Percentiles rank a stretch among this genome's conserved stretches.
Conservation (phyloP, 2,329 filamentous ascomycete genomes). For the Diaporthe ilicicola region DNA sequence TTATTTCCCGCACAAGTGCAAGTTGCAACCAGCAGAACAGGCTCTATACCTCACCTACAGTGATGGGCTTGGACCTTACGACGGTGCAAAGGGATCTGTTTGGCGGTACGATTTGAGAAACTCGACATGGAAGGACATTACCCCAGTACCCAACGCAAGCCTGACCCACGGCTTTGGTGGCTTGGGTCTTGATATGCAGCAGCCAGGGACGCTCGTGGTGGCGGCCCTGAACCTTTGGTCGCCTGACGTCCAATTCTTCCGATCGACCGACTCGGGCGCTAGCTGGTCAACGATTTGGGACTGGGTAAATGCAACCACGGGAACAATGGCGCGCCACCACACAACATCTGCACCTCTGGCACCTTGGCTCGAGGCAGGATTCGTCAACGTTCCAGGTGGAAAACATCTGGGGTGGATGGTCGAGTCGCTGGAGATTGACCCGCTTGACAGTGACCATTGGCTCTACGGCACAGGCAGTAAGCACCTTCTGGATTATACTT, state of each 20-base stretch:
- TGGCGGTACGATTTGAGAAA: constrained; percentile 61
- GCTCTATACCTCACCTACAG: constrained; percentile 62
- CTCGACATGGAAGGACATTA: constrained; percentile 63
- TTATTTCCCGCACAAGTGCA: constrained; percentile 63
- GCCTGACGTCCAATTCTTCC: constrained; percentile 64
- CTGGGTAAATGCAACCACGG: constrained; percentile 51
- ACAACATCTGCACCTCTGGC: constrained; percentile 54
- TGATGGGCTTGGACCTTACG: constrained; percentile 64
- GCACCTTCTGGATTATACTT: no score
- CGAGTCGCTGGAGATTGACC: constrained; percentile 64
- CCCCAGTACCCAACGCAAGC: constrained; percentile 55
- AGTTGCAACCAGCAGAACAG: constrained; percentile 58
- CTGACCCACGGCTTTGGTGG: constrained; percentile 61
- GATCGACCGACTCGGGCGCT: constrained; percentile 61
- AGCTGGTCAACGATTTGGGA: constrained; percentile 64
- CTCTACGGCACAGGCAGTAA: constrained; percentile 68
- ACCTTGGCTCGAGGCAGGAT: constrained; percentile 50
- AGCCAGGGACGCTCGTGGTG: constrained; percentile 64
- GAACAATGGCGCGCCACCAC: constrained; percentile 55
- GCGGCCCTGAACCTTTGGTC: constrained; percentile 66
- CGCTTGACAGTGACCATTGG: constrained; percentile 66
- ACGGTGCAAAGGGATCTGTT: constrained; percentile 61
- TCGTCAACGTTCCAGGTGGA: constrained; percentile 51
- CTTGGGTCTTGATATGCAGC: constrained; percentile 60
- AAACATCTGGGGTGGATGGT: constrained; percentile 69